Percentiles rank a stretch among this genome's conserved stretches.
These are phyloP conservation scores for Amanita fuliginea DNA, from an alignment of 768 basidiomycete species.

Conservation along the genomic window DNA sequence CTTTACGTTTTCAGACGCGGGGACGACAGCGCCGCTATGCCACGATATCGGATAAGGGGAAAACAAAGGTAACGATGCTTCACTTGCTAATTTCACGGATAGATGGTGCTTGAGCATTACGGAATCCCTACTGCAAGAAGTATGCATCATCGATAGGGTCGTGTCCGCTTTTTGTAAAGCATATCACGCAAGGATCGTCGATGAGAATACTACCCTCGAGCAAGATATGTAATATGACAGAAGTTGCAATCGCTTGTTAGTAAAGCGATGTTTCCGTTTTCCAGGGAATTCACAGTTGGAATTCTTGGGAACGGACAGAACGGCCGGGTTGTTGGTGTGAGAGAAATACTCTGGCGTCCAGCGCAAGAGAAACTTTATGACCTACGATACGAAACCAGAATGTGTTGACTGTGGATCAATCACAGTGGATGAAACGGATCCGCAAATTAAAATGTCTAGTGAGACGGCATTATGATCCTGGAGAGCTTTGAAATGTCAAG, in stretches of 20 bases:
- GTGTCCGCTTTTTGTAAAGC: conserved; percentile 16
- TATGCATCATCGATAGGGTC: conserved; percentile 6
- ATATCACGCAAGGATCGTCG: conserved; percentile 11
- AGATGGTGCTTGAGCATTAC: conserved; percentile 16
- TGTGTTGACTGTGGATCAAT: not conserved
- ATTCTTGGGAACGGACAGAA: conserved; percentile 15
- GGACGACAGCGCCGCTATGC: conserved; percentile 15
- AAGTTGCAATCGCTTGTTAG: conserved; percentile 1
- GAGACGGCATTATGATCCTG: conserved; percentile 5
- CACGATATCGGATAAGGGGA: conserved; percentile 17
- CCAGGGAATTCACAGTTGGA: conserved; percentile 15
- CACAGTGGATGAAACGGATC: not conserved
- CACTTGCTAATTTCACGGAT: not conserved
- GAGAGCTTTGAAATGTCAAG: not conserved
- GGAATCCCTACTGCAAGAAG: conserved; percentile 12
- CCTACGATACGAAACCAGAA: not conserved
- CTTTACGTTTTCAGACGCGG: conserved; percentile 16
- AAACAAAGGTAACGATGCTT: conserved; percentile 12
- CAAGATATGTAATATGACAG: conserved; percentile 10
- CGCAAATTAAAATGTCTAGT: conserved; percentile 10
- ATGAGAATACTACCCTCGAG: conserved; percentile 12
- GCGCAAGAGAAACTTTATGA: too few species aligned
- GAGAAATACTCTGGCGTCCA: not conserved
- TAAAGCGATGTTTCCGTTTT: conserved; percentile 14
- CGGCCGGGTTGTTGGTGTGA: conserved; percentile 12